Evolutionary conservation across 139 green algal species (phyloP), one percentile per base, ranked within the genome.

Genomic region (Volvox africanus): DNA sequence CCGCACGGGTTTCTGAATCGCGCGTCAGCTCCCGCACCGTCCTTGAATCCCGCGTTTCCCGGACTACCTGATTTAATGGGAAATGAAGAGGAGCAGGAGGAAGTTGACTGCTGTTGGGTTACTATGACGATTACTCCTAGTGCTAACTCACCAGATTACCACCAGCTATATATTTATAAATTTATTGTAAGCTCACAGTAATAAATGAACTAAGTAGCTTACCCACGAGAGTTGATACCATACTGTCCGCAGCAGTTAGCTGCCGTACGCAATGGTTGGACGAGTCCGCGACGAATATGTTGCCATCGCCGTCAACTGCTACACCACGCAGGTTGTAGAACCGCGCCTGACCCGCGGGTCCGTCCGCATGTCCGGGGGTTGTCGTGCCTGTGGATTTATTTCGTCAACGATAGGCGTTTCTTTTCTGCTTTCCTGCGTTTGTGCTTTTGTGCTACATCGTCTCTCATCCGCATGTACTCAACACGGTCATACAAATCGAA

Each of bases 251-350:
- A 1, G 86, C 86, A 14, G 30, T 28, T 61, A 90, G 86, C 30
- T 22, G 12, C 86, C 86, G n/a, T n/a, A 90, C 73, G 50, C 86
- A 90, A 44, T 90, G 86, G 50, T 90, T 90, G 86, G 50, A 77
- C 24, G 28, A 62, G 86, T 90, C 86, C 0, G 86, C 73, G 22
- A 62, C 30, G 21, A 55, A 75, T 12, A 76, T 22, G 73, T 90
- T 90, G 50, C 86, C 86, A 32, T 84, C 86, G 71, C 50, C 30
- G 86, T 90, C 86, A 30, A 83, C 86, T 55, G 86, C 44, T 22
- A 83, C 71, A 5, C 86, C 86, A 22, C 86, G 86, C 50, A 90
- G 86, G 86, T 90, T 90, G 86, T 90, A 81, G 69, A 90, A 90
- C n/a, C 86, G 71, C 0, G 86, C 30, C 11, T 61, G n/a, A 11